Percentiles rank a stretch among this genome's conserved stretches.
Conservation (phyloP, 257 asterid genomes). For the Solanum sitiens region DNA sequence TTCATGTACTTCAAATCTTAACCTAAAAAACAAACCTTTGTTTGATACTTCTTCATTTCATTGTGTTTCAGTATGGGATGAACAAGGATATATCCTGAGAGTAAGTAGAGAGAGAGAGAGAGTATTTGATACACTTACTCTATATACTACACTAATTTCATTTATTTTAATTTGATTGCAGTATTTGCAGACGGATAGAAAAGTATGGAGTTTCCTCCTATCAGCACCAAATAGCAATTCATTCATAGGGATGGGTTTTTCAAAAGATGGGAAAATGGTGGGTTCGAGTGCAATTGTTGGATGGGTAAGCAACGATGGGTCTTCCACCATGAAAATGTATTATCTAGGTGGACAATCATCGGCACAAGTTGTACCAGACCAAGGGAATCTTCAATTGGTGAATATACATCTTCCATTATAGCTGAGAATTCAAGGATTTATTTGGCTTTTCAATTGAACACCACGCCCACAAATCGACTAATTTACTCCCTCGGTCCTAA, state of each 20-base stretch:
- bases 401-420: conserved; percentile 34
- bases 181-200: conserved; percentile 38
- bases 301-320: conserved; percentile 30
- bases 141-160: background rate
- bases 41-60: conserved; percentile 49
- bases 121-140: no score
- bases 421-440: conserved; percentile 25
- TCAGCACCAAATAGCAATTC: conserved; percentile 52
- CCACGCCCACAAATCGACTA: conserved; percentile 28
- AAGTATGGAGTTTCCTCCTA: conserved; percentile 54
- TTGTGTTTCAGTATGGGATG: conserved; percentile 57
- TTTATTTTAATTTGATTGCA: conserved; percentile 1
- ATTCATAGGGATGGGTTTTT: conserved; percentile 58
- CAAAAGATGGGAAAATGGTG: conserved; percentile 54
- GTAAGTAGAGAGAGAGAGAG: conserved; percentile 26
- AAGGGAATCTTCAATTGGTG: conserved; percentile 25
- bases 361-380: conserved; percentile 17
- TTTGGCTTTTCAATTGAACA: conserved; percentile 46
- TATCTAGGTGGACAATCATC: conserved; percentile 43
- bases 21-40: conserved; percentile 17
- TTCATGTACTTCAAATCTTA: conserved; percentile 44
- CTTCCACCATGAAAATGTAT: conserved; percentile 18
- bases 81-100: conserved; percentile 60
- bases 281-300: conserved; percentile 74
- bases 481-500: conserved; percentile 54